Evolutionary conservation across 179 eudicot species (phyloP), one percentile per base, ranked within the genome.

Genomic region (Silene coronaria): DNA sequence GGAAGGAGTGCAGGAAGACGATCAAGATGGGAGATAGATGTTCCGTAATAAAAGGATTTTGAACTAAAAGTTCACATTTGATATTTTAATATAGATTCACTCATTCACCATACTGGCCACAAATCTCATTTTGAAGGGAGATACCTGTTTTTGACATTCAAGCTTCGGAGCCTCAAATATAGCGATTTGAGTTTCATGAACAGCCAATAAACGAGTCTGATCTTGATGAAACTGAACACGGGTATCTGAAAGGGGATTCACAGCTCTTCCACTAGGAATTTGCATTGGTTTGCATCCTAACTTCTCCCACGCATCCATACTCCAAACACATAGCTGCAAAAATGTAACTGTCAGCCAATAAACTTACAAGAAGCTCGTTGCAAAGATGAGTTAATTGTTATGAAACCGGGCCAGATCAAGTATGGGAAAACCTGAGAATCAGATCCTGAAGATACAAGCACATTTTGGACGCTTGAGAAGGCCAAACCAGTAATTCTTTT

Each of bases 381-480:
- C 48, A 42, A 42, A 42, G 48, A 10, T 42, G 57, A 51, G n/a
- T 16, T 16, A 53, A 53, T 53, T 53, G 21, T 53, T 53, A 17
- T 53, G 58, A 17, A 53, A 16, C 7, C 58, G 7, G 58, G 58
- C 21, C 58, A 42, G 48, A 42, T 42, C 14, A 42, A 42, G 13
- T 42, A n/a, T 53, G 58, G 58, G 3, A 24, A 68, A 68, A 91
- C 97, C 97, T 93, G 95, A 80, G 95, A 87, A 87, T 93, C 97
- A 75, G 97, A 94, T 51, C 97, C 97, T 1, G 97, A 89, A 78
- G 97, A 93, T 57, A 93, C 89, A 79, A 93, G 92, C 78, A 93
- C 91, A 71, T 89, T 91, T 63, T 86, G 89, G 64, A 84, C 83
- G 81, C 79, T 85, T 27, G 97, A 92, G 82, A 92, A 92, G 71